phyloP scores from a whole-genome alignment of 2,329 filamentous ascomycete species.

The Plenodomus tracheiphilus region DNA sequence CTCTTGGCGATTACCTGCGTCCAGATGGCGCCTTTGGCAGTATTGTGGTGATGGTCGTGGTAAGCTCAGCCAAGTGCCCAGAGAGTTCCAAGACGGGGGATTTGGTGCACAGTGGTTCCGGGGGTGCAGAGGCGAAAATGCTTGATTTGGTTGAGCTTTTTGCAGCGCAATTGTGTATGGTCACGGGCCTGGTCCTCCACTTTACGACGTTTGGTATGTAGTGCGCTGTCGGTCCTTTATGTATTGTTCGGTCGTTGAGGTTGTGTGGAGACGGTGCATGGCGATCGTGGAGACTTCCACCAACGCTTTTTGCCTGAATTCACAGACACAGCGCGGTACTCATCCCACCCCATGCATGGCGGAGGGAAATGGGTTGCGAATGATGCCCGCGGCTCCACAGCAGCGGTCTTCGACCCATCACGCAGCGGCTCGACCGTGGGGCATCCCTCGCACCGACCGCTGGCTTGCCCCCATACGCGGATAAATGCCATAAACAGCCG shows the following conservation, averaged over 20 bases:
- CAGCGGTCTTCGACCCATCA: constrained; percentile 7
- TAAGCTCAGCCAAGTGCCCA: constrained; percentile 8
- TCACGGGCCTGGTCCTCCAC: not conserved
- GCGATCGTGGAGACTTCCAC: not conserved
- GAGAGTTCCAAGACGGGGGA: constrained; percentile 13
- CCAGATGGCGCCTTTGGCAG: not conserved
- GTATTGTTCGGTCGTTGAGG: not conserved
- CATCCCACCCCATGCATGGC: not conserved
- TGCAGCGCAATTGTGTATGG: not conserved
- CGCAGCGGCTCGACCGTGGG: constrained; percentile 11
- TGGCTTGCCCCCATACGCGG: constrained; percentile 17
- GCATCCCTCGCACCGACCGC: constrained; percentile 10
- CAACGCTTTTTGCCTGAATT: not conserved
- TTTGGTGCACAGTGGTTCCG: constrained; percentile 5
- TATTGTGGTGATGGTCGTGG: constrained; percentile 1
- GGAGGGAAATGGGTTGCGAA: not conserved
- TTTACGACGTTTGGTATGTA: not conserved
- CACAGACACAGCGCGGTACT: not conserved
- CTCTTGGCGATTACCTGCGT: not conserved
- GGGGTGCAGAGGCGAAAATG: constrained; percentile 2
- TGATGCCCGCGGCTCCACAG: not conserved
- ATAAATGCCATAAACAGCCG: constrained; percentile 23
- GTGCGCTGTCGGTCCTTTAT: not conserved
- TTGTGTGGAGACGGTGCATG: not conserved
- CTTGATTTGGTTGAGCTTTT: constrained; percentile 5